Conservation (phyloP, 2,329 filamentous ascomycete genomes). For the Neofusicoccum cordaticola region DNA sequence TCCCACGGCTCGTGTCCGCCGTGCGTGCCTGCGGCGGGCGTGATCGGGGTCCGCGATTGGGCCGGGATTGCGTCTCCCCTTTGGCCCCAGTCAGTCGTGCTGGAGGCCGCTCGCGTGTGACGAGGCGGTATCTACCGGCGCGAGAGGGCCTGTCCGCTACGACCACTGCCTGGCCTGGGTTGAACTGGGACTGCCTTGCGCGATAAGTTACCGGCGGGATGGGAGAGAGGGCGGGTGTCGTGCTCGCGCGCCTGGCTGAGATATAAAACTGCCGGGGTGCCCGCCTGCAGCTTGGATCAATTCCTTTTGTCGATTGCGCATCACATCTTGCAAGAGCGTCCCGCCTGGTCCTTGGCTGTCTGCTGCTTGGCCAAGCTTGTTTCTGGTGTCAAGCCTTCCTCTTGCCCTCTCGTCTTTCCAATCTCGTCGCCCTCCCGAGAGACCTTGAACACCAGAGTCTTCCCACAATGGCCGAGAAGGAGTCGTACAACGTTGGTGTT, state of each 20-base stretch:
- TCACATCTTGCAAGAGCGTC: neutral
- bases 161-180: no score
- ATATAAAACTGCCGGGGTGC: neutral
- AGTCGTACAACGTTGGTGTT: neutral
- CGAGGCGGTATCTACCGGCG: neutral
- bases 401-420: neutral
- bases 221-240: neutral
- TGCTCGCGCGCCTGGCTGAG: neutral
- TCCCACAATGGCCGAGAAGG: conserved; percentile 9
- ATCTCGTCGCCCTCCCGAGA: neutral
- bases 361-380: neutral
- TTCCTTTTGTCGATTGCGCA: neutral
- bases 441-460: neutral
- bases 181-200: no score
- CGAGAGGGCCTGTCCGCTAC: neutral
- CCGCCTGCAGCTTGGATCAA: neutral
- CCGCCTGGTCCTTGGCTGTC: neutral
- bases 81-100: no score
- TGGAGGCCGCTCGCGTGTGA: no score
- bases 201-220: conserved; percentile 4
- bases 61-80: neutral
- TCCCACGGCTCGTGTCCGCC: neutral
- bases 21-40: neutral
- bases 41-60: neutral
- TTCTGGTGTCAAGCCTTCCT: neutral